Base-by-base conservation (phyloP, 805 yeast genomes). In the Lipomyces yamanashiensis region DNA sequence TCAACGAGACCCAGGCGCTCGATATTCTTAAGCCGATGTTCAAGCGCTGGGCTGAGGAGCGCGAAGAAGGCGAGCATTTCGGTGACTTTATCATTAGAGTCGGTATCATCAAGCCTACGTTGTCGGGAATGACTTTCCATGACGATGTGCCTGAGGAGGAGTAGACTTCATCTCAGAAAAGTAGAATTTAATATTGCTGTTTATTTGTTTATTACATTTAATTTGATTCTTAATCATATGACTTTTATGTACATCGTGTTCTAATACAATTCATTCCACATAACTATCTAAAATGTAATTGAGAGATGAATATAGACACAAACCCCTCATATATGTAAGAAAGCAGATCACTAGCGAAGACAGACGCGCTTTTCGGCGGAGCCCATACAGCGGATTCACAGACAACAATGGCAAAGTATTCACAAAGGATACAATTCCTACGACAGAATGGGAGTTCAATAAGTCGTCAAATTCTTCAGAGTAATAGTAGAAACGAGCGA, bases 41-140 rank as follows among this genome's bases (percentile, higher is more conserved):
- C 81, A 90, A 91, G 82, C 86, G 90, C 77, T 93, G 98, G 97
- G 88, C 97, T 48, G 79, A 89, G 71, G 98, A 93, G 78, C 87
- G 98, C 79, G 75, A 83, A 50, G 96, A 92, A 9, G 93, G 91
- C 62, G 98, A 93, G 77, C 97, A 90, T 60, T 93, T 93, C 73
- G 98, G 98, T 74, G 98, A 93, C 75, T 93, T 89, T 81, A 84
- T 89, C 68, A 83, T 93, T 68, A 86, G 98, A 79, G 83, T 80
- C 54, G 97, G 96, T n/a, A 84, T 90, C 63, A 91, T 93, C 74
- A 87, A 86, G 73, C 95, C 92, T 67, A 92, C 98, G 36, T 78
- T 85, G 51, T 96, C 90, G 76, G 98, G 98, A 67, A 90, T 88
- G 76, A 87, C 85, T 75, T 92, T 95, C 90, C 96, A 96, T 82